phyloP scores from a whole-genome alignment of 2,329 filamentous ascomycete genomes.

The Fusarium sp. region DNA sequence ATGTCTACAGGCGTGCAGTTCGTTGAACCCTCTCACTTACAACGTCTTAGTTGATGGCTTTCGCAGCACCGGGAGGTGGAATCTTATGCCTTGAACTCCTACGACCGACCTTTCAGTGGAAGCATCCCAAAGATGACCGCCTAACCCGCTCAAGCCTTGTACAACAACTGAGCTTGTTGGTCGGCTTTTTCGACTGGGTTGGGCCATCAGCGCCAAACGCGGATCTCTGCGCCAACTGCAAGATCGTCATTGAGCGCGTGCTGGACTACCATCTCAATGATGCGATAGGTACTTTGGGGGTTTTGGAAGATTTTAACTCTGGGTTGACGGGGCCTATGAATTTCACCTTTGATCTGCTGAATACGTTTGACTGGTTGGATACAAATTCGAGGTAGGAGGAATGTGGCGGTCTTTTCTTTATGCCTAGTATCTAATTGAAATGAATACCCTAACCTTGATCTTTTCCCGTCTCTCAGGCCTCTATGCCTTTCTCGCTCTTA shows the following conservation, averaged over 20 bases:
- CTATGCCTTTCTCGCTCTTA: not conserved
- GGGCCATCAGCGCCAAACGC: constrained; percentile 58
- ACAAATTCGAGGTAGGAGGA: not conserved
- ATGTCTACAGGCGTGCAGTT: not conserved
- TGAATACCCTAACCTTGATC: no score
- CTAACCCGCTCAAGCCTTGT: constrained; percentile 56
- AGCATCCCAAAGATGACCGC: constrained; percentile 23
- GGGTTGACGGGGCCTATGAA: constrained; percentile 29
- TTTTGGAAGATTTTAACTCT: not conserved
- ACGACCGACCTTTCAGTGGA: constrained; percentile 44
- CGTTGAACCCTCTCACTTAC: constrained; percentile 51
- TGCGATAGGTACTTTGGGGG: not conserved
- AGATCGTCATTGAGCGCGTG: constrained; percentile 59
- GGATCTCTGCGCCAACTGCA: constrained; percentile 56
- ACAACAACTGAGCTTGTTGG: constrained; percentile 61
- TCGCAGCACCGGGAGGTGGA: constrained; percentile 58
- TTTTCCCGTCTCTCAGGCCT: no score
- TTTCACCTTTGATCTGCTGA: constrained; percentile 58
- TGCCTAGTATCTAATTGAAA: not conserved
- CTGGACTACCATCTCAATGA: constrained; percentile 59
- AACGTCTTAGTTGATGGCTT: constrained; percentile 59
- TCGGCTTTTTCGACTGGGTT: constrained; percentile 62
- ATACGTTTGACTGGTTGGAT: constrained; percentile 59
- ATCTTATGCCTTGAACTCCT: constrained; percentile 62
- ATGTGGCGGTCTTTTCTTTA: not conserved